Conservation (phyloP, 2,329 filamentous ascomycete species). For the Emydomyces testavorans region DNA sequence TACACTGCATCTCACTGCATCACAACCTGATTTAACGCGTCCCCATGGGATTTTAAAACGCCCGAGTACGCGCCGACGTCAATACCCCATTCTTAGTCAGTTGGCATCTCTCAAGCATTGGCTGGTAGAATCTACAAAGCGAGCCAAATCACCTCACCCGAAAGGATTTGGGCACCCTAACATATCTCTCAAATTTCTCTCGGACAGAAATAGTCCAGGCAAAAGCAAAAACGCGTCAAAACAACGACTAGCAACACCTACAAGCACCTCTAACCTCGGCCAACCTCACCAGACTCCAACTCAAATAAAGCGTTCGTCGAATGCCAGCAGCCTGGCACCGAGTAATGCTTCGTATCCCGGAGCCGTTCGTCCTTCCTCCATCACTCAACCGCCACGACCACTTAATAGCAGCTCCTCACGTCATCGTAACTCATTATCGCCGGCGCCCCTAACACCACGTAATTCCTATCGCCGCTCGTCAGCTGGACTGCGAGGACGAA, state of each 20-base stretch:
- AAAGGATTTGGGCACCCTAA: constrained; percentile 24
- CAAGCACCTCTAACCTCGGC: constrained; percentile 18
- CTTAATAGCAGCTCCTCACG: constrained; percentile 27
- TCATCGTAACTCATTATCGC: constrained; percentile 66
- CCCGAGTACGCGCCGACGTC: constrained; percentile 46
- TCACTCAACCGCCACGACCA: constrained; percentile 26
- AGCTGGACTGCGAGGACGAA: constrained; percentile 72
- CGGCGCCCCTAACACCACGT: constrained; percentile 75
- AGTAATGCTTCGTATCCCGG: constrained; percentile 35
- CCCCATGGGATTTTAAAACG: constrained; percentile 46
- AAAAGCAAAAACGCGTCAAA: constrained; percentile 31
- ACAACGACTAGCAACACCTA: constrained; percentile 18
- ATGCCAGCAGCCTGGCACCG: constrained; percentile 32
- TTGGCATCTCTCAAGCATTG: constrained; percentile 59
- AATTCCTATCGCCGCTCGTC: constrained; percentile 76
- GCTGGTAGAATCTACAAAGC: constrained; percentile 57
- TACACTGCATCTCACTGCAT: constrained; percentile 72
- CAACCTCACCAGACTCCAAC: constrained; percentile 27
- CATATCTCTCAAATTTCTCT: constrained; percentile 28
- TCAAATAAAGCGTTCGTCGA: constrained; percentile 32
- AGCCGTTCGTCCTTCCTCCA: constrained; percentile 31
- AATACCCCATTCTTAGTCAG: constrained; percentile 55
- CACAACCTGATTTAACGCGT: constrained; percentile 50
- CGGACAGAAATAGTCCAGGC: constrained; percentile 28
- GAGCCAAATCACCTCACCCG: constrained; percentile 46